These are phyloP conservation scores for Sporothrix dimorphospora DNA, from an alignment of 2,329 filamentous ascomycete species.

Conservation along the genomic window DNA sequence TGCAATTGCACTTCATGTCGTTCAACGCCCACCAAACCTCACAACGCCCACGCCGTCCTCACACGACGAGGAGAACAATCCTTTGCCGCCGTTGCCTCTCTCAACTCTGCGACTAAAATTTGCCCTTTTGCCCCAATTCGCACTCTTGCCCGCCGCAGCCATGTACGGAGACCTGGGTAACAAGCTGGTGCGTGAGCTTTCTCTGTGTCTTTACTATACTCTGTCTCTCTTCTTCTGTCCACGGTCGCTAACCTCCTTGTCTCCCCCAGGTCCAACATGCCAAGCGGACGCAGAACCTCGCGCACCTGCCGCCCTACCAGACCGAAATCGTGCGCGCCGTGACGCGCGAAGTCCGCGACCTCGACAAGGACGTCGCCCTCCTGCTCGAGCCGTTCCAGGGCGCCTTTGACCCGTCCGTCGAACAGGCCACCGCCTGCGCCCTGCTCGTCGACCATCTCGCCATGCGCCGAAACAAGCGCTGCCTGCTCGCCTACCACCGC, in stretches of 20 bases:
- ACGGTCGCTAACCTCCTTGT: neutral
- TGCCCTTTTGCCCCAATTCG: neutral
- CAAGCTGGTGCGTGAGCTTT: slow-evolving; percentile 66
- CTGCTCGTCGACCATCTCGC: slow-evolving; percentile 91
- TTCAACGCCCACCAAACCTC: neutral
- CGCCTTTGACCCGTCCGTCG: slow-evolving; percentile 79
- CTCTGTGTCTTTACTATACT: neutral
- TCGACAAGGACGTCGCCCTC: slow-evolving; percentile 80
- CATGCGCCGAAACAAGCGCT: slow-evolving; percentile 95
- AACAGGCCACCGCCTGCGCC: slow-evolving; percentile 83
- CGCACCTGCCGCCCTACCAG: slow-evolving; percentile 87
- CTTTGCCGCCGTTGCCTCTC: neutral
- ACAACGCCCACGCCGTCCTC: no score
- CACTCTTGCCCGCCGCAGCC: neutral
- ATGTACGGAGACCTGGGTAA: slow-evolving; percentile 91
- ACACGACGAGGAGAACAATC: neutral
- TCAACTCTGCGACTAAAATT: neutral
- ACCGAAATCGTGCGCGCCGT: slow-evolving; percentile 86
- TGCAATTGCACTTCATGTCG: neutral
- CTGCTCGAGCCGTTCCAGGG: slow-evolving; percentile 82
- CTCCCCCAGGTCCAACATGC: slow-evolving; percentile 80
- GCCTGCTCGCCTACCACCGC: slow-evolving; percentile 89
- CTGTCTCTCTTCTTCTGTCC: neutral
- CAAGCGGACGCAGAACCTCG: slow-evolving; percentile 86
- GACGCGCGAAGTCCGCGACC: slow-evolving; percentile 87